A percentile compares a stretch with the other conserved stretches of the same genome.
phyloP scores from a whole-genome alignment of 495 filamentous ascomycete genomes.

The Aspergillus panamensis region DNA sequence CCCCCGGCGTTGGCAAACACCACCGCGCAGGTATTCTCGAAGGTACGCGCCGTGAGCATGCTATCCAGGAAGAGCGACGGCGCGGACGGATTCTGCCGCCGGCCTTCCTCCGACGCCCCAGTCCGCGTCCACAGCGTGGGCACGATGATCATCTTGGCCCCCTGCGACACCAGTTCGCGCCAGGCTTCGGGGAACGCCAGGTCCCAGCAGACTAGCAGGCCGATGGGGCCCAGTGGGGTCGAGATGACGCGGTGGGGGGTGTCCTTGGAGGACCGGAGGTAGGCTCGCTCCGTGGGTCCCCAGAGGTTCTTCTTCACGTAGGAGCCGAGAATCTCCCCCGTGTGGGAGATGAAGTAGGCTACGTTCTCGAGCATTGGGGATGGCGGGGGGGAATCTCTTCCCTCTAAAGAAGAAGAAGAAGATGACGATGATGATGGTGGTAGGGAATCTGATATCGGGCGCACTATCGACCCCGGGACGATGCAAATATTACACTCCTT shows the following conservation, averaged over 20 bases:
- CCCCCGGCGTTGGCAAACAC: conserved; percentile 8
- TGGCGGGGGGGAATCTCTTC: background rate
- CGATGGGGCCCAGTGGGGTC: conserved; percentile 63
- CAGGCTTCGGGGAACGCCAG: conserved; percentile 78
- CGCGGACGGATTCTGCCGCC: background rate
- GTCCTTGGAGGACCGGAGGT: background rate
- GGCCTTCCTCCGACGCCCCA: background rate
- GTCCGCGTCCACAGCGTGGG: conserved; percentile 61
- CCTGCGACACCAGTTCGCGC: conserved; percentile 61
- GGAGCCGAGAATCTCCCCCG: conserved; percentile 55
- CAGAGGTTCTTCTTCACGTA: conserved; percentile 46
- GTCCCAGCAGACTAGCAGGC: conserved; percentile 80
- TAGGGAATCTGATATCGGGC: background rate
- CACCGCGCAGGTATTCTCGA: conserved; percentile 8
- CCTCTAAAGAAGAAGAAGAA: no score
- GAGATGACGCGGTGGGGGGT: conserved; percentile 37
- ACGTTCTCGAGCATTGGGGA: conserved; percentile 47
- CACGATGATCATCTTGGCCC: conserved; percentile 72
- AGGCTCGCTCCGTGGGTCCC: background rate
- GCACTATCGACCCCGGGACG: conserved; percentile 3
- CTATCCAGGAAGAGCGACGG: background rate
- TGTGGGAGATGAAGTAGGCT: conserved; percentile 64
- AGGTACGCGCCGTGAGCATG: background rate
- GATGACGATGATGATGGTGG: background rate
- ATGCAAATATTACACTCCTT: conserved; percentile 42